Base-by-base conservation (phyloP, 495 filamentous ascomycete genomes). In the Neohortaea acidophila region DNA sequence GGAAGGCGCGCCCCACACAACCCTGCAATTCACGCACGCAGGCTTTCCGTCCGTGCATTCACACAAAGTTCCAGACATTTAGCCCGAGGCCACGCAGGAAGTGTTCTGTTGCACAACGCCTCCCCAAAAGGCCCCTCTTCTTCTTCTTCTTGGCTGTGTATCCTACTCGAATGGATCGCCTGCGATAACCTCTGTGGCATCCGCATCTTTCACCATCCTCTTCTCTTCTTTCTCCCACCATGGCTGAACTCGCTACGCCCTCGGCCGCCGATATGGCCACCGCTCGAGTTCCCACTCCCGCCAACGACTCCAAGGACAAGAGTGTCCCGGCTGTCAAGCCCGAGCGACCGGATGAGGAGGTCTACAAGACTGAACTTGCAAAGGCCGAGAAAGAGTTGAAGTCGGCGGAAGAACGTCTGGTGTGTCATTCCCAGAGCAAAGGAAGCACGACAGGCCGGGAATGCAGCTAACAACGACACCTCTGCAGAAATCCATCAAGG, bases 371-470 rank as follows among this genome's bases (percentile, higher is more conserved):
- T 51, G 66, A 68, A 39, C 61, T 92, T 32, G 73, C 66, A 20
- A 70, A 78, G 58, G 79, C 77, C 18, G 79, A 94, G 59, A 89
- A 93, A 64, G 84, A 80, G 38, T 74, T 87, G 58, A 59, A 72
- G 41, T 74, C 72, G 19, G 64, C 72, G 19, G 73, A 83, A 57
- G 75, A 79, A 33, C 75, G 73, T 56, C 63, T 85, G 56, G 89
- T 96, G 67, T 49, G 84, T 48, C 18, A 23, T 21, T 21, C 15
- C 6, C 23, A 21, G 13, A 13, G 8, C 25, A 17, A 13, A 11
- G 24, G 2, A 34, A 7, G 33, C 32, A 32, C 11, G 12, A 24
- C 33, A 22, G 37, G 10, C 31, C 23, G 37, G 12, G 29, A 13
- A 41, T 33, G 18, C 9, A 14, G 20, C 21, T 45, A 4, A 39